These are phyloP conservation scores for Aphelidium insulamus DNA, from an alignment of 371 early-diverging fungal species.

Conservation along the genomic window DNA sequence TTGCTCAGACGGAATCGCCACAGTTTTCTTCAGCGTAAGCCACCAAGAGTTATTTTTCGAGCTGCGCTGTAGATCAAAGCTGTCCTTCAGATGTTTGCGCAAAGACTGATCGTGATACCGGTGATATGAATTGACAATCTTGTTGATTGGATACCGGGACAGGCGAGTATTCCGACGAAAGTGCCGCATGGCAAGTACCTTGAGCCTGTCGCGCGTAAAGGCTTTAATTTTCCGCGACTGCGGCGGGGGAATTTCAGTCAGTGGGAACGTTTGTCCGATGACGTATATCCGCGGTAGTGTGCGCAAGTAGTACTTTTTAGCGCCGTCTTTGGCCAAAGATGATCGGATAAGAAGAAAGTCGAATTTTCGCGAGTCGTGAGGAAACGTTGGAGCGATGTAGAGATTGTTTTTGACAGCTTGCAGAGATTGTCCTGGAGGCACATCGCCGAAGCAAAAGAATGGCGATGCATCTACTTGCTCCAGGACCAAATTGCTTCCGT, in stretches of 20 bases:
- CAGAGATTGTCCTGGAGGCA: conserved; percentile 73
- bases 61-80: too few relatives aligned
- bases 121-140: conserved; percentile 52
- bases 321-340: too few relatives aligned
- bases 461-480: conserved; percentile 93
- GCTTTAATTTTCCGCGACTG: conserved; percentile 90
- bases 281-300: conserved; percentile 63
- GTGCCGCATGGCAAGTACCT: conserved; percentile 69
- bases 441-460: conserved; percentile 89
- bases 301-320: conserved; percentile 60
- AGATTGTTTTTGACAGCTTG: conserved; percentile 86
- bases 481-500: conserved; percentile 41
- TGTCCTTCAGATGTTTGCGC: conserved; percentile 75
- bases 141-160: conserved; percentile 41
- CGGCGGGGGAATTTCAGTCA: conserved; percentile 90
- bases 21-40: conserved; percentile 76
- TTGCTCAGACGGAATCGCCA: conserved; percentile 71
- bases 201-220: conserved; percentile 75
- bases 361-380: conserved; percentile 41
- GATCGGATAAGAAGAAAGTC: conserved; percentile 80
- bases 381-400: conserved; percentile 87
- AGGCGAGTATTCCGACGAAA: conserved; percentile 52
- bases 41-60: conserved; percentile 81
- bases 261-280: conserved; percentile 95
- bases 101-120: conserved; percentile 86